A percentile compares a stretch with the other conserved stretches of the same genome.
Conservation (phyloP, 176 grass and related monocot species). For the Avena eriantha region DNA sequence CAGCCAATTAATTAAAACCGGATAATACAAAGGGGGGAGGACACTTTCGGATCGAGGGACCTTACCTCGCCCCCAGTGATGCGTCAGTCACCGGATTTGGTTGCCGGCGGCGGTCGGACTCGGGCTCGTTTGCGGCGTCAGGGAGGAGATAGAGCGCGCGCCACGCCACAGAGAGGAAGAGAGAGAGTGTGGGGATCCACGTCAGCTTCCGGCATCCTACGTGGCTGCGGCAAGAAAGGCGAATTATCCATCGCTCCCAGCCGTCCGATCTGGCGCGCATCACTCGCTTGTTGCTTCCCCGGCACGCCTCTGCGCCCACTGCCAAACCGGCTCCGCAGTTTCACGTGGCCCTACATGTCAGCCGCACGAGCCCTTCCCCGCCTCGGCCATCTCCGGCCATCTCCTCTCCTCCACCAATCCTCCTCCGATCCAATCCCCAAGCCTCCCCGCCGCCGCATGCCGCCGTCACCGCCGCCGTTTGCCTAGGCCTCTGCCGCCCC, state of each 20-base stretch:
- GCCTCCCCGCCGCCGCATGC: constrained; percentile 25
- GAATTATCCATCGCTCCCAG: not conserved
- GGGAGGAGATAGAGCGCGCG: not conserved
- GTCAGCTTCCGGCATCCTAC: not conserved
- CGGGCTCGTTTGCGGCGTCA: not conserved
- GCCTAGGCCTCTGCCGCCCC: constrained; percentile 35
- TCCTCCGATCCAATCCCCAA: constrained; percentile 43
- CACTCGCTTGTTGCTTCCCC: not conserved
- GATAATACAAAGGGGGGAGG: not conserved
- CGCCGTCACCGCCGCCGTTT: constrained; percentile 2
- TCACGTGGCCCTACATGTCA: constrained; percentile 35
- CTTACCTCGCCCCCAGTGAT: not conserved
- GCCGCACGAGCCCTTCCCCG: not conserved
- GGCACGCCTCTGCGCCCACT: not conserved
- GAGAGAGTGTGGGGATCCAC: constrained; percentile 7
- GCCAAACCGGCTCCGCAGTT: not conserved
- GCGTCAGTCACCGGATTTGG: not conserved
- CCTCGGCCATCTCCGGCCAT: constrained; percentile 37
- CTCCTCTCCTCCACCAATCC: constrained; percentile 34
- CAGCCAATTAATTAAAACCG: not conserved
- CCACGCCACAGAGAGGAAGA: not conserved
- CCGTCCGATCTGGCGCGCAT: constrained; percentile 42
- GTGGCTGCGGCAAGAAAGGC: not conserved
- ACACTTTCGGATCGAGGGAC: not conserved
- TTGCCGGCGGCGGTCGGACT: not conserved